Evolutionary conservation across 768 basidiomycete species (phyloP).

Genomic region (Rubroboletus satanas): DNA sequence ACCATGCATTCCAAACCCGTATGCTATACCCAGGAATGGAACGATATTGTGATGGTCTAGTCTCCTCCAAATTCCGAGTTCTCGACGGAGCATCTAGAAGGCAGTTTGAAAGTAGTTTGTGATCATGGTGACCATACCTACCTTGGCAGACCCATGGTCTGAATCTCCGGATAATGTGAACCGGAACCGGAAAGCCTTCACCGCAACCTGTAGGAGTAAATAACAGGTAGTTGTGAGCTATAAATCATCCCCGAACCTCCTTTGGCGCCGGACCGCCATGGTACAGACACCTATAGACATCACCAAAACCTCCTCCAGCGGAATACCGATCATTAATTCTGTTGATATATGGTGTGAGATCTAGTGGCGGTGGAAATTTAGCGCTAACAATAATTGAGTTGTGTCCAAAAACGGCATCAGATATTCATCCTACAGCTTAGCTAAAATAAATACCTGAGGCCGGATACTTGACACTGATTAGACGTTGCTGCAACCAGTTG

Average conservation of each 20-base stretch:
- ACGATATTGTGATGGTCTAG: background rate
- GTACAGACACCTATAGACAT: background rate
- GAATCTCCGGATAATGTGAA: background rate
- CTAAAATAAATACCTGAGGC: background rate
- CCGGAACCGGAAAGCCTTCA: background rate
- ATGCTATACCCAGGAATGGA: background rate
- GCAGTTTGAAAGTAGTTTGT: background rate
- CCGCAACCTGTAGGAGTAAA: background rate
- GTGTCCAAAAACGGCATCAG: background rate
- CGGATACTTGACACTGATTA: too few relatives aligned
- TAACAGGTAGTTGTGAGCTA: background rate
- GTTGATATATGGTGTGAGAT: conserved; percentile 3
- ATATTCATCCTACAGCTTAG: background rate
- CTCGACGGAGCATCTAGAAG: background rate
- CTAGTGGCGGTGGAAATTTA: background rate
- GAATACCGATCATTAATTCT: background rate
- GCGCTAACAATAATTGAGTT: background rate
- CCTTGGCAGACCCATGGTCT: background rate
- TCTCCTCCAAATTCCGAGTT: background rate
- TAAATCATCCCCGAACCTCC: background rate
- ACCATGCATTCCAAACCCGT: background rate
- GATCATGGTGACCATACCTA: background rate
- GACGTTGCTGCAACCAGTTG: background rate
- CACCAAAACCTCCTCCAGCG: conserved; percentile 1
- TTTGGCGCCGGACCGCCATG: background rate